phyloP scores from a whole-genome alignment of 805 yeast species.

The Myxozyma neglecta region DNA sequence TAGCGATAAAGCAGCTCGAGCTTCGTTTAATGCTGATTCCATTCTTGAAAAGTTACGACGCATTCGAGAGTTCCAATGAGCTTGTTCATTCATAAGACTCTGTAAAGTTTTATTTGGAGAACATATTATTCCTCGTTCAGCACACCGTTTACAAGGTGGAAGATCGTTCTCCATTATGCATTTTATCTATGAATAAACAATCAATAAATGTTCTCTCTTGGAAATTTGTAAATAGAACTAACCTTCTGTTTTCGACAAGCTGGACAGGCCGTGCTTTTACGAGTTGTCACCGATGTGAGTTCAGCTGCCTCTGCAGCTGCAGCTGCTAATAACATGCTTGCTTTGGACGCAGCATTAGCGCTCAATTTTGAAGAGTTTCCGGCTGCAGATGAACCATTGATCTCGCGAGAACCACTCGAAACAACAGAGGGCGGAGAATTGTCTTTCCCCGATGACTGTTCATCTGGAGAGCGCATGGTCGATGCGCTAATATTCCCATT shows the following conservation, averaged over 20 bases:
- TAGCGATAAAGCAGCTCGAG: conserved; percentile 11
- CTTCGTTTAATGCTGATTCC: conserved; percentile 22
- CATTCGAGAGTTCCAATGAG: conserved; percentile 21
- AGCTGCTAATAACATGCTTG: neutral
- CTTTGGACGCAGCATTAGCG: neutral
- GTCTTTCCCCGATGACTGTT: conserved; percentile 1
- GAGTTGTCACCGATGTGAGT: conserved; percentile 8
- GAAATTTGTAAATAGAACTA: neutral
- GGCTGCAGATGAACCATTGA: neutral
- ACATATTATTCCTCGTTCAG: conserved; percentile 19
- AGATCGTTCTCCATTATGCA: conserved; percentile 26
- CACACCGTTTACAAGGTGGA: conserved; percentile 27
- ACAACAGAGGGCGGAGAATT: conserved; percentile 1
- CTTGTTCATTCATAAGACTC: conserved; percentile 16
- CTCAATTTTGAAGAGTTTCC: neutral
- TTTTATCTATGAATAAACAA: conserved; percentile 9
- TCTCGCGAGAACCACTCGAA: neutral
- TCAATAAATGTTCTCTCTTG: neutral
- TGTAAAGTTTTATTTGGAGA: conserved; percentile 20
- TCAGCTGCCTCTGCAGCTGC: neutral
- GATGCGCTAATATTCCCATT: neutral
- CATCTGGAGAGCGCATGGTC: conserved; percentile 1
- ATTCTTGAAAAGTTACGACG: conserved; percentile 7
- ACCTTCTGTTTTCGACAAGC: conserved; percentile 28
- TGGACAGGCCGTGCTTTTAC: conserved; percentile 25